These are phyloP conservation scores for Durotheca rogersii DNA, from an alignment of 495 filamentous ascomycete genomes.

Conservation along the genomic window DNA sequence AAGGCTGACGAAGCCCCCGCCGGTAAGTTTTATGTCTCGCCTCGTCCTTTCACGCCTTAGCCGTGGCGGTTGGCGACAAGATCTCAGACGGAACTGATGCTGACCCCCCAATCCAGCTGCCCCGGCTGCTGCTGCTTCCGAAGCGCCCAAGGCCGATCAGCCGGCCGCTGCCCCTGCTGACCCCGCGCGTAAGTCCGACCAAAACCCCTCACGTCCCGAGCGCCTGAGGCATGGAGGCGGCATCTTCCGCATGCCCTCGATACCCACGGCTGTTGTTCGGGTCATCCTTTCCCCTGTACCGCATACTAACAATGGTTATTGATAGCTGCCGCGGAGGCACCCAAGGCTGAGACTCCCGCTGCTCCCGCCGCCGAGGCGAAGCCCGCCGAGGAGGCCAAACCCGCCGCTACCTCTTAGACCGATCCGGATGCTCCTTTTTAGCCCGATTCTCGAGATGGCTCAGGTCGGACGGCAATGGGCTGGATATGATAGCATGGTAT, in stretches of 20 bases:
- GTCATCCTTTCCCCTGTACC: too few species aligned
- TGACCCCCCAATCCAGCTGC: conserved; percentile 6
- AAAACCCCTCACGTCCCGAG: conserved; percentile 9
- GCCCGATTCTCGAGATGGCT: conserved; percentile 2
- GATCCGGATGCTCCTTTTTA: not conserved
- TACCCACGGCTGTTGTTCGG: too few species aligned
- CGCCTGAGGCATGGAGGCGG: conserved; percentile 6
- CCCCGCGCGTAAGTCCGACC: conserved; percentile 13
- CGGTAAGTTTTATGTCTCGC: conserved; percentile 6
- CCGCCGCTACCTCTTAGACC: conserved; percentile 13
- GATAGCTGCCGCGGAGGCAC: conserved; percentile 10
- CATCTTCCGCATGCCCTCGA: conserved; percentile 13
- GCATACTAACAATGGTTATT: conserved; percentile 2
- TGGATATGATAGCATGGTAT: conserved; percentile 13
- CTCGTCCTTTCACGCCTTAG: too few species aligned
- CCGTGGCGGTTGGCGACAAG: too few species aligned
- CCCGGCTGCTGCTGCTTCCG: conserved; percentile 42
- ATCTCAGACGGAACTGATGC: not conserved
- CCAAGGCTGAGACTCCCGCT: conserved; percentile 22
- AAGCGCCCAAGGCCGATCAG: conserved; percentile 41
- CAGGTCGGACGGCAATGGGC: conserved; percentile 1
- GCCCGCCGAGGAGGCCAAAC: conserved; percentile 25
- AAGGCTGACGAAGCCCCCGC: conserved; percentile 5
- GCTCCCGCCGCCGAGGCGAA: conserved; percentile 20
- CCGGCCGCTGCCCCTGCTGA: conserved; percentile 19